phyloP scores from a whole-genome alignment of 2,329 filamentous ascomycete species.

The Apiospora phragmitis region DNA sequence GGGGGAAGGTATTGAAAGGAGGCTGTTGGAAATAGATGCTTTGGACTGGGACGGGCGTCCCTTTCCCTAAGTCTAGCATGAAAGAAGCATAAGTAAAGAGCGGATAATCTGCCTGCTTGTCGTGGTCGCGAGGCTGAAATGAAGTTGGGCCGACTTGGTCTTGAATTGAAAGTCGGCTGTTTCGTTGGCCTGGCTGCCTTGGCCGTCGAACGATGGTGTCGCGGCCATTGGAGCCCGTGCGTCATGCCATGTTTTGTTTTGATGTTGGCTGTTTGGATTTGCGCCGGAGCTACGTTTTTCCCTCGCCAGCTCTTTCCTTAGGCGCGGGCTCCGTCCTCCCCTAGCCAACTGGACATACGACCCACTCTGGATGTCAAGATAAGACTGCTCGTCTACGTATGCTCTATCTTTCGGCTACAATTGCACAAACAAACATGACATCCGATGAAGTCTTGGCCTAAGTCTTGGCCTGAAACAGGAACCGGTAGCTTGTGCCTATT shows the following conservation, averaged over 20 bases:
- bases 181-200: not conserved
- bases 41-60: not conserved
- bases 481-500: not conserved
- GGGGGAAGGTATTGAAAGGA: not conserved
- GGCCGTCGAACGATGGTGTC: not conserved
- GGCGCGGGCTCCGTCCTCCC: not conserved
- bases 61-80: not conserved
- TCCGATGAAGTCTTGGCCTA: not conserved
- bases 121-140: not conserved
- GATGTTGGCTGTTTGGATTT: not conserved
- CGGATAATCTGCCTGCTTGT: not conserved
- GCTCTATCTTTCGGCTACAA: not conserved
- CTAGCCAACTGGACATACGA: not conserved
- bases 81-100: not conserved
- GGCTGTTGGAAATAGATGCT: not conserved
- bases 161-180: not conserved
- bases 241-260: not conserved
- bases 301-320: not conserved
- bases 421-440: not conserved
- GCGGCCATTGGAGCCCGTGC: not conserved
- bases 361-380: not conserved
- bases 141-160: not conserved
- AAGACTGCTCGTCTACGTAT: not conserved
- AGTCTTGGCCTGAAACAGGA: not conserved
- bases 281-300: conserved; percentile 7